Evolutionary conservation across 768 basidiomycete species (phyloP).

Genomic region (Atractiella rhizophila): DNA sequence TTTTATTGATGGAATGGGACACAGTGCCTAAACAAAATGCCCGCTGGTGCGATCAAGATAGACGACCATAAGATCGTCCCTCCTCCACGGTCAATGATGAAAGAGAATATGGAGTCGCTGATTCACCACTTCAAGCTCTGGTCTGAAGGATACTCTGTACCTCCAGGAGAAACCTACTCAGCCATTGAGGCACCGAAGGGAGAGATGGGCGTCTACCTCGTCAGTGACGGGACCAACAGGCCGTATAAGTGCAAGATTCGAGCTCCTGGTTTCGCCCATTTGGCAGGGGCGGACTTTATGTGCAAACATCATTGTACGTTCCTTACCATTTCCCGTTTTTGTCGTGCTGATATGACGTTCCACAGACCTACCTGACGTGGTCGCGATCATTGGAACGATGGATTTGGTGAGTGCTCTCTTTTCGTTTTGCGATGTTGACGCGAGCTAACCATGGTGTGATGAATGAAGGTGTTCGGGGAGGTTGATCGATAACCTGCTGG

Average conservation of each 20-base stretch:
- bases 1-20: too few relatives aligned
- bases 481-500: slow-evolving; percentile 29
- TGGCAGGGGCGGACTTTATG: slow-evolving; percentile 93
- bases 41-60: slow-evolving; percentile 67
- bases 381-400: slow-evolving; percentile 95
- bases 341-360: slow-evolving; percentile 22
- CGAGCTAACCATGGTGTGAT: background rate
- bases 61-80: slow-evolving; percentile 96
- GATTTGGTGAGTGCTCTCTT: slow-evolving; percentile 25
- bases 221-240: slow-evolving; percentile 82
- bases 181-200: slow-evolving; percentile 98
- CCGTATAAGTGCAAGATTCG: slow-evolving; percentile 75
- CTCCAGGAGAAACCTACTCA: slow-evolving; percentile 48
- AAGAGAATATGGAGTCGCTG: slow-evolving; percentile 70
- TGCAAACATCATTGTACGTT: slow-evolving; percentile 30
- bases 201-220: slow-evolving; percentile 95
- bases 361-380: slow-evolving; percentile 49
- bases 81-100: slow-evolving; percentile 90
- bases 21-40: slow-evolving; percentile 95
- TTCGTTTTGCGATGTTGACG: slow-evolving; percentile 3
- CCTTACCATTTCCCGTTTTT: slow-evolving; percentile 15
- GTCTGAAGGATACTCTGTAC: slow-evolving; percentile 88
- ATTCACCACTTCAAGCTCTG: slow-evolving; percentile 90
- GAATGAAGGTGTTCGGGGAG: slow-evolving; percentile 65
- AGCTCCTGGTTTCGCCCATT: slow-evolving; percentile 28